phyloP scores from a whole-genome alignment of 371 early-diverging fungal species.

The Haplosporangium sp. region DNA sequence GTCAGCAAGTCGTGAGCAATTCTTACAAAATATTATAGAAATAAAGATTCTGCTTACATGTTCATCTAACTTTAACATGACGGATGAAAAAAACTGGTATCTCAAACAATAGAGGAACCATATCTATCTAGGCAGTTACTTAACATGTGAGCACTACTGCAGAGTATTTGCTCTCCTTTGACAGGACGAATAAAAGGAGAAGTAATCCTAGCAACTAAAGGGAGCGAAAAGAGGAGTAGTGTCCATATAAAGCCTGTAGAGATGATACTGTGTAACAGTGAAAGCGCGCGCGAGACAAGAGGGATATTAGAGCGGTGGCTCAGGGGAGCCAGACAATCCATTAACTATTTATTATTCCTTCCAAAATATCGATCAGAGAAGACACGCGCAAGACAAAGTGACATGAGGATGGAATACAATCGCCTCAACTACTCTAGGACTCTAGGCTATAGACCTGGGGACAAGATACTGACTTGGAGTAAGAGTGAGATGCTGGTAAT shows the following conservation, averaged over 20 bases:
- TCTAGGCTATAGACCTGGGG: too few relatives aligned
- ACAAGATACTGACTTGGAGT: too few relatives aligned
- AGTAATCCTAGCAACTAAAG: slow-evolving; percentile 4
- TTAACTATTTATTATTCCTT: too few relatives aligned
- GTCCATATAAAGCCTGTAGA: slow-evolving; percentile 5
- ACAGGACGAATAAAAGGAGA: neutral
- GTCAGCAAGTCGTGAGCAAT: neutral
- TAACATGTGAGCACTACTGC: neutral
- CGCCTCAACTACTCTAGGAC: neutral
- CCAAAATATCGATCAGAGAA: neutral
- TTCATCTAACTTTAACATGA: neutral
- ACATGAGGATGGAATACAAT: neutral
- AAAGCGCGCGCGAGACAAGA: neutral
- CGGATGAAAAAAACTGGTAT: neutral
- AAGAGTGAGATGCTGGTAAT: too few relatives aligned
- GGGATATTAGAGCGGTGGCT: neutral
- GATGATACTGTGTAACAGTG: neutral
- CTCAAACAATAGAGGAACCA: neutral
- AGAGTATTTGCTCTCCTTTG: neutral
- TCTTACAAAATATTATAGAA: neutral
- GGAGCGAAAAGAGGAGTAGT: slow-evolving; percentile 12
- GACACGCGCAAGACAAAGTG: neutral
- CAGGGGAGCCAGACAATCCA: too few relatives aligned
- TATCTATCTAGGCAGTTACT: neutral
- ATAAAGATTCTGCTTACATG: neutral